These are phyloP conservation scores for Sequoia sempervirens DNA, from an alignment of 75 land plant genomes.

Conservation along the genomic window DNA sequence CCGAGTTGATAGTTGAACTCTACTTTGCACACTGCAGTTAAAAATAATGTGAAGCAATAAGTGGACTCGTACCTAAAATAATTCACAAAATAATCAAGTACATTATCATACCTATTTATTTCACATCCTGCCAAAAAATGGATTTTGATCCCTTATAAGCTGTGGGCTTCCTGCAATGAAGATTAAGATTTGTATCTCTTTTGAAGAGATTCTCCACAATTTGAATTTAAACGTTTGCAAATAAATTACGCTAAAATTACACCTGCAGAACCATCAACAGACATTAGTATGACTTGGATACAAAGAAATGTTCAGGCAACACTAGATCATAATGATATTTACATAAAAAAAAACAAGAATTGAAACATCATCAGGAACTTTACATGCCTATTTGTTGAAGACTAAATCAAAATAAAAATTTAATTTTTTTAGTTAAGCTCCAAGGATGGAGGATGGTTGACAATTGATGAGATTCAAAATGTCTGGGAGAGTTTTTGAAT, in stretches of 20 bases:
- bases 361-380: not conserved
- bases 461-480: not conserved
- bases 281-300: not conserved
- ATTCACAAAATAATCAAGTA: not conserved
- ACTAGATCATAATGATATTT: not conserved
- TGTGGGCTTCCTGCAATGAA: not conserved
- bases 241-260: not conserved
- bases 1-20: not conserved
- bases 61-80: not conserved
- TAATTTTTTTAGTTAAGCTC: not conserved
- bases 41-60: not conserved
- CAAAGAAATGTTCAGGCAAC: not conserved
- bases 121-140: not conserved
- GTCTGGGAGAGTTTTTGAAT: not conserved
- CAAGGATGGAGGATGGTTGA: not conserved
- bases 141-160: not conserved
- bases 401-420: not conserved
- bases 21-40: not conserved
- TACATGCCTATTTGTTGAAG: not conserved
- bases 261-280: not conserved
- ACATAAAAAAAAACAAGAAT: not conserved
- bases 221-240: not conserved
- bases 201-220: not conserved
- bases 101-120: not conserved
- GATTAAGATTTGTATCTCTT: not conserved